Evolutionary conservation across 495 filamentous ascomycete genomes (phyloP).

Genomic region (Podospora pseudoanserina): DNA sequence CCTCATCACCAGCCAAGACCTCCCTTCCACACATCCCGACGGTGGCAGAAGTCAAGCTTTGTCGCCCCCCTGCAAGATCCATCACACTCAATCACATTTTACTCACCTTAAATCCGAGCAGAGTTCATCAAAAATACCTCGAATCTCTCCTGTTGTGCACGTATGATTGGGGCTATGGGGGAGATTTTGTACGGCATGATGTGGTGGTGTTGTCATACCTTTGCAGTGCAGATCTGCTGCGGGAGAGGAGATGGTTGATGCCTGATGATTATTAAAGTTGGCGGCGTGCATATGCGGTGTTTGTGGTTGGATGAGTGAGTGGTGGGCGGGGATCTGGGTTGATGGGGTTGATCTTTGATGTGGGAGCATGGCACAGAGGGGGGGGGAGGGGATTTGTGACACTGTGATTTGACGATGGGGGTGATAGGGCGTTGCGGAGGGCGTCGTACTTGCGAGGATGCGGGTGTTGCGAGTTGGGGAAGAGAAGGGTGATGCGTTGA

Average conservation of each 20-base stretch:
- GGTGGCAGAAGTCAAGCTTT: neutral
- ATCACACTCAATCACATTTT: neutral
- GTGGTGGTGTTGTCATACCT: too few species aligned
- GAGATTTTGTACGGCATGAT: too few species aligned
- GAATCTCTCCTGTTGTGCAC: too few species aligned
- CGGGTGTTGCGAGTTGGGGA: neutral
- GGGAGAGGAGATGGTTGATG: too few species aligned
- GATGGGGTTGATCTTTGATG: neutral
- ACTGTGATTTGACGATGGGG: neutral
- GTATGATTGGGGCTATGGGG: too few species aligned
- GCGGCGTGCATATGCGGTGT: too few species aligned
- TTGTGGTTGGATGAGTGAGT: neutral
- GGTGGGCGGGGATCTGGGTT: neutral
- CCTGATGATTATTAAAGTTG: too few species aligned
- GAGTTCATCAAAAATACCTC: too few species aligned
- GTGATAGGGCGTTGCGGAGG: neutral
- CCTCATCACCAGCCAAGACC: neutral
- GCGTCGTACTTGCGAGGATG: neutral
- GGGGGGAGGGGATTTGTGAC: neutral
- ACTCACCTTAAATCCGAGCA: too few species aligned
- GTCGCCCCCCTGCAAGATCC: neutral
- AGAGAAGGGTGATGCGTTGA: neutral
- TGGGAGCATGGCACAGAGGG: neutral
- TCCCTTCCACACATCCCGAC: neutral
- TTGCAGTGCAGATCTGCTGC: too few species aligned